Evolutionary conservation across 768 basidiomycete species (phyloP).

Genomic region (Mycena filopes): DNA sequence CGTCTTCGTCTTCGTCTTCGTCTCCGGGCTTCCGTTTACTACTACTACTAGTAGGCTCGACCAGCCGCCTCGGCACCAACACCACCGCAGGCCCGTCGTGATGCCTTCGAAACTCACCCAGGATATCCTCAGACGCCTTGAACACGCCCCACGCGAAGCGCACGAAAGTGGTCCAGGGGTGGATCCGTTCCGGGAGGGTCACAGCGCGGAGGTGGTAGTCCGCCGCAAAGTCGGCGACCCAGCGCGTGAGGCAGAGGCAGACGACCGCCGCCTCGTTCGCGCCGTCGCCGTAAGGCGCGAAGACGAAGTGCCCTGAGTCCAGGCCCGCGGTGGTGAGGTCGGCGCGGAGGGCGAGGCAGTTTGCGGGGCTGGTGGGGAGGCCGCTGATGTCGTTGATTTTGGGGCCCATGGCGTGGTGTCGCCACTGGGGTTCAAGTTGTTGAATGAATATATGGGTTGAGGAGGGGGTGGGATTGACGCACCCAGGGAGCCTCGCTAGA

Average conservation of each 20-base stretch:
- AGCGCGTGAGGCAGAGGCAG: conserved; percentile 8
- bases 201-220: conserved; percentile 23
- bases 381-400: not conserved
- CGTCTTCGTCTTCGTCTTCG: not conserved
- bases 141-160: conserved; percentile 26
- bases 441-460: conserved; percentile 1
- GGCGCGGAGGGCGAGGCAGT: conserved; percentile 21
- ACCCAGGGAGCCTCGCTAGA: conserved; percentile 2
- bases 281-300: too few species aligned
- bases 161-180: conserved; percentile 10
- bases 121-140: not conserved
- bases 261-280: not conserved
- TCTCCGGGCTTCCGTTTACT: not conserved
- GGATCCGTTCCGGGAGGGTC: conserved; percentile 3
- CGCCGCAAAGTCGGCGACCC: conserved; percentile 9
- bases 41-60: too few species aligned
- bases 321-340: conserved; percentile 11
- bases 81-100: too few species aligned
- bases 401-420: not conserved
- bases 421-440: conserved; percentile 19
- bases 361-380: not conserved
- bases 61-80: too few species aligned
- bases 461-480: not conserved
- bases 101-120: not conserved
- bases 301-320: conserved; percentile 17